These are phyloP conservation scores for Isatis tinctoria DNA, from an alignment of 345 rosid genomes.

Conservation along the genomic window DNA sequence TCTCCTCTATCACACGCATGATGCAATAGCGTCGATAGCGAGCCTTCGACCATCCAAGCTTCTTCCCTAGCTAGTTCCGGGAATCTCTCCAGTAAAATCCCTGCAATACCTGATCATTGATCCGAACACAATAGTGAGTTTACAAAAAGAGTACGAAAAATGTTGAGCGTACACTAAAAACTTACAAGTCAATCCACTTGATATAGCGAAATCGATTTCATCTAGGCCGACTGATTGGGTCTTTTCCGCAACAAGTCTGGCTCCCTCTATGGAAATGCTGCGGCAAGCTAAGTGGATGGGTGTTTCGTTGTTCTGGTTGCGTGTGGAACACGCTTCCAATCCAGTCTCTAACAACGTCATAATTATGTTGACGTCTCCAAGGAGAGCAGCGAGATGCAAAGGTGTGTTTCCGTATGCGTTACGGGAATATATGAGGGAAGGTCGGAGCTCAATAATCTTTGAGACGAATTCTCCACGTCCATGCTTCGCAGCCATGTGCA, in stretches of 20 bases:
- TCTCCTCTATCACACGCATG: slow-evolving; percentile 47
- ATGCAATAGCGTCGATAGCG: slow-evolving; percentile 37
- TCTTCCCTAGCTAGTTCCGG: slow-evolving; percentile 34
- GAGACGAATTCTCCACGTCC: background rate
- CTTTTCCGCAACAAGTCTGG: background rate
- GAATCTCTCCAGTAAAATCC: slow-evolving; percentile 1
- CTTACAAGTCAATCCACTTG: background rate
- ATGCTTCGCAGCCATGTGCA: background rate
- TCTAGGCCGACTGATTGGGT: background rate
- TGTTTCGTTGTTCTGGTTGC: background rate
- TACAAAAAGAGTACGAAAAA: no score
- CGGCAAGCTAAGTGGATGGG: background rate
- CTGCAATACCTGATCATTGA: background rate
- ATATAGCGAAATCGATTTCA: background rate
- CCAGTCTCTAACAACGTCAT: background rate
- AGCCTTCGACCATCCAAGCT: slow-evolving; percentile 12
- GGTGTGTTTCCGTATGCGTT: background rate
- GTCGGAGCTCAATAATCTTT: background rate
- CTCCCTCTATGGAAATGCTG: background rate
- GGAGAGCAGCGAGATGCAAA: background rate
- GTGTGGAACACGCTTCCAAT: background rate
- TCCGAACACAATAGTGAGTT: no score
- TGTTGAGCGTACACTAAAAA: background rate
- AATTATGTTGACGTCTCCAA: background rate
- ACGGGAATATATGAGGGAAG: background rate